Conservation (phyloP, 371 early-diverging fungal species). For the Mortierella sp. region DNA sequence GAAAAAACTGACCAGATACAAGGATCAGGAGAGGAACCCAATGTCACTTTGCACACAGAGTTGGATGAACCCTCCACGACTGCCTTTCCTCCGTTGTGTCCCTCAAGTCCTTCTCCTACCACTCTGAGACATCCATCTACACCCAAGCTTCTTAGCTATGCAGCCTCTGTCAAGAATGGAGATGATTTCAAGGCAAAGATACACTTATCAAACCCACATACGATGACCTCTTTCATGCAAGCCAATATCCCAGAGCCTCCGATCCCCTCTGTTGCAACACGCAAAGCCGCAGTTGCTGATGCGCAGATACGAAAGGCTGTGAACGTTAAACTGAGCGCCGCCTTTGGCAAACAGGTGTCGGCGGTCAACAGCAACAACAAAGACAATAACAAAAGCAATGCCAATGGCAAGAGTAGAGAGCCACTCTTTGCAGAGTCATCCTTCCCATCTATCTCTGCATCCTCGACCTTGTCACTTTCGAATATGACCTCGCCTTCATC, state of each 20-base stretch:
- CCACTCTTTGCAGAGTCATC: constrained; percentile 8
- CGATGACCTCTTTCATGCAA: constrained; percentile 43
- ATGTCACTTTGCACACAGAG: not conserved
- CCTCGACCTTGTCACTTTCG: constrained; percentile 5
- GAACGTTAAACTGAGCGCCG: constrained; percentile 12
- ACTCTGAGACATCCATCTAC: not conserved
- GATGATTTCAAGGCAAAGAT: constrained; percentile 19
- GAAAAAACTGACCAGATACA: not conserved
- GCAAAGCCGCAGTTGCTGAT: constrained; percentile 3
- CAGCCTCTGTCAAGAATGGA: constrained; percentile 31
- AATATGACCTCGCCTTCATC: not conserved
- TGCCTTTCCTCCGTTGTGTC: constrained; percentile 36
- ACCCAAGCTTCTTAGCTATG: constrained; percentile 33
- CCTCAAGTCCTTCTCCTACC: not conserved
- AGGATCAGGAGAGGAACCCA: not conserved
- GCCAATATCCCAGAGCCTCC: constrained; percentile 47
- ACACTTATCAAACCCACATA: constrained; percentile 11
- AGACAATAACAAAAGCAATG: constrained; percentile 4
- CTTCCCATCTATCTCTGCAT: not conserved
- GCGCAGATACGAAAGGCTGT: constrained; percentile 20
- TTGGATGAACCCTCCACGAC: not conserved
- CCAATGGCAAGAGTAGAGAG: constrained; percentile 2
- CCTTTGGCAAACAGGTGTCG: not conserved
- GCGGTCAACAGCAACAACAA: constrained; percentile 11
- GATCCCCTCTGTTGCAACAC: not conserved